These are phyloP conservation scores for Cryphonectria carpinicola DNA, from an alignment of 2,329 filamentous ascomycete species.

Conservation along the genomic window DNA sequence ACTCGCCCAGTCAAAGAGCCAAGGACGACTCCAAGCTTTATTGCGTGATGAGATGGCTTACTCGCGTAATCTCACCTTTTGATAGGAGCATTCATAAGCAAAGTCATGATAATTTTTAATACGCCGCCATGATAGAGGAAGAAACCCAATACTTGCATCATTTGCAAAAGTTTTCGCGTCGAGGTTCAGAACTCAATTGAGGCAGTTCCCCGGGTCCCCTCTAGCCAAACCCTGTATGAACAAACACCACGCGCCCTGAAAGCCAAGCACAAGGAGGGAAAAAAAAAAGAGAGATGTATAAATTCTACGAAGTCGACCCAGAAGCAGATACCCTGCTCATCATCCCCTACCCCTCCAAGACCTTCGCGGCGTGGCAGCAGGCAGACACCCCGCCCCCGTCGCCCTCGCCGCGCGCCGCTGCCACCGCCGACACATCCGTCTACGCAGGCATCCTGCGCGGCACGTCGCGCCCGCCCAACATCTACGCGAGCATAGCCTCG, in stretches of 20 bases:
- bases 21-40: not conserved
- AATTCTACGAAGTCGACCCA: conserved; percentile 41
- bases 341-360: conserved; percentile 32
- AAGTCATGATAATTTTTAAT: no score
- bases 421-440: conserved; percentile 14
- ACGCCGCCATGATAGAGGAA: not conserved
- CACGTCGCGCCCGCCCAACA: conserved; percentile 24
- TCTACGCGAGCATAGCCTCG: conserved; percentile 20
- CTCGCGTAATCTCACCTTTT: conserved; percentile 19
- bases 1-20: not conserved
- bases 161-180: no score
- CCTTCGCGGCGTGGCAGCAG: conserved; percentile 34
- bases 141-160: no score
- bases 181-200: no score
- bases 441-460: conserved; percentile 25
- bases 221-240: no score
- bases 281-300: conserved; percentile 33
- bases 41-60: conserved; percentile 23
- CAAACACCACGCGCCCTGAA: not conserved
- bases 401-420: not conserved
- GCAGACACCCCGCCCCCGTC: not conserved
- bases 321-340: conserved; percentile 41
- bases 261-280: not conserved
- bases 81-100: not conserved
- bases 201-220: no score